Evolutionary conservation across 345 rosid species (phyloP), one percentile per base, ranked within the genome.

Genomic region (Gossypium ekmanianum): DNA sequence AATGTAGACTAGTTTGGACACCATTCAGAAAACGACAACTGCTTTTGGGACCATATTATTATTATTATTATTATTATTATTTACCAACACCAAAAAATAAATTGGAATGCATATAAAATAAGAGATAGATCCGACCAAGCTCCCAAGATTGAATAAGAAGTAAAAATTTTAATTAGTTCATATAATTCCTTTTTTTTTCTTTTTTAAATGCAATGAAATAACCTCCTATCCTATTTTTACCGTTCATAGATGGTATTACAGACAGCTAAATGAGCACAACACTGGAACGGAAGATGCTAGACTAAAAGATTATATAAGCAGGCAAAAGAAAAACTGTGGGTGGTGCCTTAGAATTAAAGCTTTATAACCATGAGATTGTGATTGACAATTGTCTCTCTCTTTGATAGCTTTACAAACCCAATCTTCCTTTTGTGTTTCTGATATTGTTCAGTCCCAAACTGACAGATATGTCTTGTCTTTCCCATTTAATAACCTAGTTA

Each of bases 391-490:
- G 34, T 22, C 74, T 63, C 17, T 29, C 18, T 29, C 76, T 67
- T 74, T 65, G 63, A 43, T 57, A 67, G 77, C 76, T 81, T 66
- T 75, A 75, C 64, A 55, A 74, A 22, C 76, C 79, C 54, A 61
- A 24, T 75, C 77, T 61, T 73, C 47, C 75, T 48, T 29, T 18
- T 27, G 39, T 68, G 71, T 67, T 67, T 68, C 61, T 62, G 70
- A 27, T 66, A 59, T 47, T 2, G 9, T 59, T 77, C 66, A 27
- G 74, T 66, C 81, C 78, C 77, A 66, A 78, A 73, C 83, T 75
- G 83, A 76, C 86, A 83, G 80, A 69, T 79, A 26, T 76, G 75
- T 73, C 65, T 57, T 63, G 79, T 79, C 82, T 72, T 44, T 70
- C 45, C 22, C 72, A 80, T 81, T 81, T 69, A 83, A 48, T 50